A percentile compares a stretch with the other conserved stretches of the same genome.
Evolutionary conservation across 2,329 filamentous ascomycete species (phyloP).

Genomic region (Xylaria digitata): DNA sequence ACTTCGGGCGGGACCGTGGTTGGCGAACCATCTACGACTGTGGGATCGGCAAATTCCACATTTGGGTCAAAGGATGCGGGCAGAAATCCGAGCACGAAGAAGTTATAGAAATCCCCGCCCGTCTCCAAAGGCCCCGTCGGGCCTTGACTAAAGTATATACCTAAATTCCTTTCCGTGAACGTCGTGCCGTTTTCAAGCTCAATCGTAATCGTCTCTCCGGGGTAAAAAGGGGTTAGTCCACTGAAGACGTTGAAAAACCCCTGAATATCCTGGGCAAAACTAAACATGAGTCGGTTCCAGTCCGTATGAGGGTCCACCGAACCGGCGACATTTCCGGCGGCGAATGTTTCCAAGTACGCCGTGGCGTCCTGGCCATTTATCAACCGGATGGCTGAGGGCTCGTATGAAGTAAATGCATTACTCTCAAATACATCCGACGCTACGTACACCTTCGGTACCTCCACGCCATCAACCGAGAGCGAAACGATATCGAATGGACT

Average conservation of each 20-base stretch:
- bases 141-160: slow-evolving; percentile 31
- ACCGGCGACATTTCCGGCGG: slow-evolving; percentile 50
- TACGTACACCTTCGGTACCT: slow-evolving; percentile 51
- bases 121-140: slow-evolving; percentile 51
- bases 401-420: slow-evolving; percentile 27
- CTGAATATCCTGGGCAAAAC: slow-evolving; percentile 43
- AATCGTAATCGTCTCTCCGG: slow-evolving; percentile 43
- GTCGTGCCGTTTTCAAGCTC: slow-evolving; percentile 28
- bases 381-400: slow-evolving; percentile 43
- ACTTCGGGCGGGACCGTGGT: too few relatives aligned
- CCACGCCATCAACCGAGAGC: slow-evolving; percentile 49
- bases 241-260: slow-evolving; percentile 48
- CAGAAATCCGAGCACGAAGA: slow-evolving; percentile 52
- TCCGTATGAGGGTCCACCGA: slow-evolving; percentile 55
- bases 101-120: slow-evolving; percentile 58
- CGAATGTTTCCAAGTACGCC: slow-evolving; percentile 49
- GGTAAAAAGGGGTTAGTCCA: slow-evolving; percentile 51
- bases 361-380: slow-evolving; percentile 50
- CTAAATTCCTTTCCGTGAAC: slow-evolving; percentile 7
- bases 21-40: too few relatives aligned
- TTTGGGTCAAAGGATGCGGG: slow-evolving; percentile 33
- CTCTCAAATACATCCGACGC: slow-evolving; percentile 39
- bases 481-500: slow-evolving; percentile 48
- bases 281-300: slow-evolving; percentile 54
- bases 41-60: too few relatives aligned